A percentile compares a stretch with the other conserved stretches of the same genome.
phyloP scores from a whole-genome alignment of 176 grass and related monocot species.

The Thalia dealbata region DNA sequence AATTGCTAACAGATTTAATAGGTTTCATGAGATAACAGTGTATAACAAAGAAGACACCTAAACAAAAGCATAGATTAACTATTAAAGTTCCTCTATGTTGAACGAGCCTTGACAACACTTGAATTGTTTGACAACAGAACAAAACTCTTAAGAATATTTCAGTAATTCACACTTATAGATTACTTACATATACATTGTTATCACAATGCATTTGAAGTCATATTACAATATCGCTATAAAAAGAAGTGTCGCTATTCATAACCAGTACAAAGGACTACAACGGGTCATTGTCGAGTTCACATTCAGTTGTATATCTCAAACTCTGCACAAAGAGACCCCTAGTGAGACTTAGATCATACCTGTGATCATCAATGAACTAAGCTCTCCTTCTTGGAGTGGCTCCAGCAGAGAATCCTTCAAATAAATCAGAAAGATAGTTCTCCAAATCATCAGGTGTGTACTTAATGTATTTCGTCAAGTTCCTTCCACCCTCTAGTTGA shows the following conservation, averaged over 20 bases:
- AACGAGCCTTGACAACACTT: not conserved
- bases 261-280: not conserved
- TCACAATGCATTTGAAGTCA: not conserved
- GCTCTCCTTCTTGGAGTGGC: constrained; percentile 44
- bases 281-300: constrained; percentile 8
- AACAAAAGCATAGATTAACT: not conserved
- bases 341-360: constrained; percentile 6
- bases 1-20: not conserved
- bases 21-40: not conserved
- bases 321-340: not conserved
- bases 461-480: constrained; percentile 72
- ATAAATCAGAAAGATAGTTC: constrained; percentile 66
- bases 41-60: not conserved
- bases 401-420: constrained; percentile 63
- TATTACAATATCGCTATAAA: not conserved
- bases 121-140: not conserved
- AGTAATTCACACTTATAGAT: constrained; percentile 14
- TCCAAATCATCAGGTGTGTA: constrained; percentile 85
- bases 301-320: constrained; percentile 6
- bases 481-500: constrained; percentile 60
- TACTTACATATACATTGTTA: constrained; percentile 3
- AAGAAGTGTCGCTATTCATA: not conserved
- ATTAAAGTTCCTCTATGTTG: not conserved
- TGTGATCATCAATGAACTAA: constrained; percentile 14
- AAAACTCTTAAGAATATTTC: not conserved